Evolutionary conservation across 202 grass and related monocot species (phyloP).

Genomic region (Hordeum pubiflorum): DNA sequence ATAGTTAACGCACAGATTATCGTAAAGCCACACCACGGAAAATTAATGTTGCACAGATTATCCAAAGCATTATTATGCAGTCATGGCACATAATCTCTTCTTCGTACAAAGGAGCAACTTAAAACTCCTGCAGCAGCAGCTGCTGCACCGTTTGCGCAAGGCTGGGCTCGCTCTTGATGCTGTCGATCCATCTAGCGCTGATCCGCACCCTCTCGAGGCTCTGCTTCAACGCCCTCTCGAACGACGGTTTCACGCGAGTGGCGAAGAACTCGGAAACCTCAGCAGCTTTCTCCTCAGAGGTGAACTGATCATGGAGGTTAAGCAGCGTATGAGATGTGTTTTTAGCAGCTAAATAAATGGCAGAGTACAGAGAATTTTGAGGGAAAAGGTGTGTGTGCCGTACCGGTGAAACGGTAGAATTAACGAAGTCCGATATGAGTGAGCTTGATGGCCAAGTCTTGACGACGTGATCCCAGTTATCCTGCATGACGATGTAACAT

Average conservation of each 20-base stretch:
- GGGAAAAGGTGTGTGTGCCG: not conserved
- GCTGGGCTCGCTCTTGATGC: conserved; percentile 54
- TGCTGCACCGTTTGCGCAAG: conserved; percentile 49
- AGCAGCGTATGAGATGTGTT: not conserved
- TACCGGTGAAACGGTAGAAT: conserved; percentile 47
- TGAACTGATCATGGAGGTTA: conserved; percentile 39
- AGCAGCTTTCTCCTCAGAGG: conserved; percentile 54
- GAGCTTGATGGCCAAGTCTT: conserved; percentile 64
- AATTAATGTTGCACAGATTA: not conserved
- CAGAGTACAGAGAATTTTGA: not conserved
- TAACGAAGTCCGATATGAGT: conserved; percentile 54
- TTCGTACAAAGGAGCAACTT: not conserved
- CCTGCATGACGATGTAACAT: conserved; percentile 20
- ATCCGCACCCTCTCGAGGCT: conserved; percentile 68
- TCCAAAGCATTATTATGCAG: not conserved
- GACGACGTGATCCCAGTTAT: conserved; percentile 68
- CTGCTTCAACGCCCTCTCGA: conserved; percentile 75
- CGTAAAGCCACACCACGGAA: not conserved
- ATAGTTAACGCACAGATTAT: not conserved
- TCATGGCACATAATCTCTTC: not conserved
- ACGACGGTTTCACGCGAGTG: conserved; percentile 41
- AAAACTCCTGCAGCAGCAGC: conserved; percentile 24
- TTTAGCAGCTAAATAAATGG: not conserved
- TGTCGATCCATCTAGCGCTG: conserved; percentile 56
- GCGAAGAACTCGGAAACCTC: conserved; percentile 65